Evolutionary conservation across 495 filamentous ascomycete genomes (phyloP).

Genomic region (Aspergillus egyptiacus): DNA sequence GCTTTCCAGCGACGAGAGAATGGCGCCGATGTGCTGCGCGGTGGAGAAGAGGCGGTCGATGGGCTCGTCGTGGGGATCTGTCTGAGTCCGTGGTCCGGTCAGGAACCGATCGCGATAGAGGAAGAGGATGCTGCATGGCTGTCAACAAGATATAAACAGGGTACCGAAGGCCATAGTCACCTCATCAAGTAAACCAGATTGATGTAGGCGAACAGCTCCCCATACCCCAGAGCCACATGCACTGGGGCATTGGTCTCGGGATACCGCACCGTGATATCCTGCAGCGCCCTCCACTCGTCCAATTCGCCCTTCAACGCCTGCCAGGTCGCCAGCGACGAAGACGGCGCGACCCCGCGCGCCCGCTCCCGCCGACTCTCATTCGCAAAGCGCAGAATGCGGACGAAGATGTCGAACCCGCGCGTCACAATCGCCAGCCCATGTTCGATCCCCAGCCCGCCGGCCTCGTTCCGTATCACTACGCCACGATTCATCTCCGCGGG

Average conservation of each 20-base stretch:
- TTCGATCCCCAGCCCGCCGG: constrained; percentile 30
- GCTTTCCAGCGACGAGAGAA: constrained; percentile 32
- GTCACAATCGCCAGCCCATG: constrained; percentile 37
- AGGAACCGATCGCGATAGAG: constrained; percentile 39
- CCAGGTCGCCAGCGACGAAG: constrained; percentile 25
- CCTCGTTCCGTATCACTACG: constrained; percentile 16
- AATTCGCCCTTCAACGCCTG: constrained; percentile 31
- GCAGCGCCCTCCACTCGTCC: constrained; percentile 39
- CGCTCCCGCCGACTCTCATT: constrained; percentile 37
- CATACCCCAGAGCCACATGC: constrained; percentile 39
- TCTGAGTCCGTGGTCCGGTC: constrained; percentile 28
- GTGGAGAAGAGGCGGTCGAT: constrained; percentile 36
- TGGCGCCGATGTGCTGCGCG: constrained; percentile 33
- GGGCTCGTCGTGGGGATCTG: constrained; percentile 21
- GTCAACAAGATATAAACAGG: no score
- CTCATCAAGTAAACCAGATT: constrained; percentile 44
- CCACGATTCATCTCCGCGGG: constrained; percentile 31
- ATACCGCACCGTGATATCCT: constrained; percentile 36
- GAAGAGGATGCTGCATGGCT: constrained; percentile 30
- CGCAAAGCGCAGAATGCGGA: constrained; percentile 39
- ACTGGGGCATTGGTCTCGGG: constrained; percentile 36
- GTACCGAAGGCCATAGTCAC: constrained; percentile 13
- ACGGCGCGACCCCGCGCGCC: constrained; percentile 16
- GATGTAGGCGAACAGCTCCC: constrained; percentile 41
- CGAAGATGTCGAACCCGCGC: constrained; percentile 41